These are phyloP conservation scores for Nepenthes alata DNA, from an alignment of 179 eudicot species.

Conservation along the genomic window DNA sequence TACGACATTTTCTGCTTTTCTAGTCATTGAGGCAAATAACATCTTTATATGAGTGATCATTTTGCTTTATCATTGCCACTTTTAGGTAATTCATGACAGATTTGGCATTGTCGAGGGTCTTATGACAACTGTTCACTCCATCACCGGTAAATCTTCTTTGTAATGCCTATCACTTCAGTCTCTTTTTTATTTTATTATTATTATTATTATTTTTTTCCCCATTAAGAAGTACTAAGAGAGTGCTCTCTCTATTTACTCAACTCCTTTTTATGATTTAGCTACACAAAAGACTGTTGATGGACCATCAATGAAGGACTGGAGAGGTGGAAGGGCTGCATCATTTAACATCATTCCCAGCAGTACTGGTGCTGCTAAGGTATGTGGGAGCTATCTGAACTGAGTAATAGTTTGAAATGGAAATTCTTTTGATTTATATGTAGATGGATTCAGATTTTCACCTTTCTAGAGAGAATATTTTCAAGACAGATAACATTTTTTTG, in stretches of 20 bases:
- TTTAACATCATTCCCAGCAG: slow-evolving; percentile 87
- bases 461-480: no score
- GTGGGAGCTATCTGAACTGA: no score
- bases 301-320: slow-evolving; percentile 91
- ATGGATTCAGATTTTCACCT: no score
- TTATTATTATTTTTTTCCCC: not conserved
- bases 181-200: not conserved
- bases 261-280: slow-evolving; percentile 21
- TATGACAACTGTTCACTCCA: slow-evolving; percentile 68
- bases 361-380: slow-evolving; percentile 95
- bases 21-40: no score
- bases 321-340: slow-evolving; percentile 96
- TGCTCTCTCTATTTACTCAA: no score
- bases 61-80: not conserved
- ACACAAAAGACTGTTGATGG: slow-evolving; percentile 93
- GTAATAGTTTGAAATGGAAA: no score
- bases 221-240: no score
- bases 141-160: slow-evolving; percentile 37
- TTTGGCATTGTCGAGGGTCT: slow-evolving; percentile 87
- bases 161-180: not conserved
- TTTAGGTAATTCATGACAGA: slow-evolving; percentile 52
- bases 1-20: not conserved
- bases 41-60: no score
- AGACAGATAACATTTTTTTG: no score
- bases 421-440: no score